A percentile compares a stretch with the other conserved stretches of the same genome.
Conservation (phyloP, 257 asterid species). For the Capsicum chinense region DNA sequence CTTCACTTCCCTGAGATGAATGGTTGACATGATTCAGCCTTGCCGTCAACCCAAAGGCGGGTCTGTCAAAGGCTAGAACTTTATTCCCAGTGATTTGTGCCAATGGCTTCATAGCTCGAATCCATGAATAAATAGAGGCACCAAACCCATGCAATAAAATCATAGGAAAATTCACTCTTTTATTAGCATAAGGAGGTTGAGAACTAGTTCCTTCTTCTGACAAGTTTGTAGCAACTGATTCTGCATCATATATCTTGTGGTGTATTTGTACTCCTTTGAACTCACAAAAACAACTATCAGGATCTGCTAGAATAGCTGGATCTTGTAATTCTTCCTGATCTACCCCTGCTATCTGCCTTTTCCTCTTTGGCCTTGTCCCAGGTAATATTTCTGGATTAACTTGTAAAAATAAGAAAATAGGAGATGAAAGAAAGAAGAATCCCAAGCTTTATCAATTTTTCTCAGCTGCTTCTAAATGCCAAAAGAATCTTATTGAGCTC, state of each 20-base stretch:
- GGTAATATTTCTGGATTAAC: conserved; percentile 52
- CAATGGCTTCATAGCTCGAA: conserved; percentile 75
- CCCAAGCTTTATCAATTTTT: neutral
- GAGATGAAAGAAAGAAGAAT: neutral
- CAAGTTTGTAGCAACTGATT: conserved; percentile 38
- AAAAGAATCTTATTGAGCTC: conserved; percentile 8
- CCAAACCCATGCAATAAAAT: conserved; percentile 94
- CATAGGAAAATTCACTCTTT: conserved; percentile 60
- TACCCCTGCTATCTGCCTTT: conserved; percentile 56
- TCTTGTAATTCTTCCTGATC: conserved; percentile 83
- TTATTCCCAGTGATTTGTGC: conserved; percentile 59
- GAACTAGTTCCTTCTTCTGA: conserved; percentile 40
- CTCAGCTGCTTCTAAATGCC: conserved; percentile 1
- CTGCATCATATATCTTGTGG: conserved; percentile 75
- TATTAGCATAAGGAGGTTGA: conserved; percentile 37
- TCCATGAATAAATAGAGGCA: conserved; percentile 90
- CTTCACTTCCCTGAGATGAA: conserved; percentile 43
- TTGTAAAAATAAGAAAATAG: neutral
- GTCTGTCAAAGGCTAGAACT: conserved; percentile 95
- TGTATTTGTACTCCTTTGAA: conserved; percentile 86
- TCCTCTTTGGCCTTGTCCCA: conserved; percentile 46
- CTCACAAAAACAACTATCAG: conserved; percentile 86
- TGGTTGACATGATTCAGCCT: conserved; percentile 51
- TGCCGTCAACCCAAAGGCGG: conserved; percentile 93
- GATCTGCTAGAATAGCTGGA: conserved; percentile 67